Conservation (phyloP, 2,329 filamentous ascomycete species). For the Pyrenophora tritici-repentis region DNA sequence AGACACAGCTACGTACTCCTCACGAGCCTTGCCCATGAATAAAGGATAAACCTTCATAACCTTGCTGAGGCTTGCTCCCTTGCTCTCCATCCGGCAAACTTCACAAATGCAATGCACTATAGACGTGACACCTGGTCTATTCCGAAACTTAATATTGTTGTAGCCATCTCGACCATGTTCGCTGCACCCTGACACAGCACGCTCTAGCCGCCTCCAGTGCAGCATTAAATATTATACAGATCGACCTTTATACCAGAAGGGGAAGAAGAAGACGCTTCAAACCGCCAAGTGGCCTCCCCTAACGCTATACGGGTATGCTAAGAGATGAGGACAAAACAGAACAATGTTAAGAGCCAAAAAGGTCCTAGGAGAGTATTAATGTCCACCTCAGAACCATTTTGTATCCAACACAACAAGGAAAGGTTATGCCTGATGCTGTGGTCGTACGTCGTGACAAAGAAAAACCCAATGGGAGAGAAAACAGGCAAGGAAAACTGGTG, state of each 20-base stretch:
- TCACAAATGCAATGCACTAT: not conserved
- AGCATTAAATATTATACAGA: constrained; percentile 41
- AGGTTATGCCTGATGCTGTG: constrained; percentile 14
- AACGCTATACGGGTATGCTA: constrained; percentile 17
- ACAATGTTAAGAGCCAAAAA: not conserved
- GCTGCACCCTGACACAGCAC: constrained; percentile 4
- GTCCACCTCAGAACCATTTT: constrained; percentile 10
- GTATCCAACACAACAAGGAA: constrained; percentile 14
- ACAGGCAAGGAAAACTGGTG: constrained; percentile 11
- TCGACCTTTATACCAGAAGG: constrained; percentile 3
- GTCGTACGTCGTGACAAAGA: constrained; percentile 16
- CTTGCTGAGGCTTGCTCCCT: no score
- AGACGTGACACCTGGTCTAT: no score
- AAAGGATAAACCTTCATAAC: no score
- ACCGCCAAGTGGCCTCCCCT: constrained; percentile 10
- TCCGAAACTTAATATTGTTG: not conserved
- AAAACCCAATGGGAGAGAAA: constrained; percentile 2
- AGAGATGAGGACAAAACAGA: constrained; percentile 4
- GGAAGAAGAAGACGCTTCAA: constrained; percentile 14
- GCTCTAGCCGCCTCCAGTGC: constrained; percentile 15
- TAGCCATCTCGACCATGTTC: constrained; percentile 7
- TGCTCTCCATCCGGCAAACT: no score
- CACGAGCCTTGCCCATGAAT: not conserved
- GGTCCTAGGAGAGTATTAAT: constrained; percentile 10
- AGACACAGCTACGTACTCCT: constrained; percentile 2